phyloP scores from a whole-genome alignment of 73 alveolate genomes.

The Paramecium caudatum region DNA sequence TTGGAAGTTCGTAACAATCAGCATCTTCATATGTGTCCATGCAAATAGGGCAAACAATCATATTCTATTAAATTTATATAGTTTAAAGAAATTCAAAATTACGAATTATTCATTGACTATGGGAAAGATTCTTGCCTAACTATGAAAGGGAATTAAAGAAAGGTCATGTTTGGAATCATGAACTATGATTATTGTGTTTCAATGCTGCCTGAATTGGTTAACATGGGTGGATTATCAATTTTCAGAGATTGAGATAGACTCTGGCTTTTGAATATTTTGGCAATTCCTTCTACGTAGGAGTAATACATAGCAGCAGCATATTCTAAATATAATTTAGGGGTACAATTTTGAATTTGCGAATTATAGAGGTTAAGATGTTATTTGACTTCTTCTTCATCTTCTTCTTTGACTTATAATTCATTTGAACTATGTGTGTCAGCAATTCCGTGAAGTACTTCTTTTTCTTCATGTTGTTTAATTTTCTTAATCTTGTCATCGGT shows the following conservation, averaged over 20 bases:
- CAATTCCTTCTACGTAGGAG: background rate
- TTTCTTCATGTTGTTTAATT: no score
- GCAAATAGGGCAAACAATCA: constrained; percentile 38
- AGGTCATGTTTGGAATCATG: background rate
- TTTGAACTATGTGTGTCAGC: no score
- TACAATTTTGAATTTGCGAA: no score
- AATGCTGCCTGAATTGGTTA: background rate
- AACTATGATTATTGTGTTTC: background rate
- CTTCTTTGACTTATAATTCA: no score
- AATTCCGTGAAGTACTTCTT: no score
- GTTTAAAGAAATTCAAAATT: no score
- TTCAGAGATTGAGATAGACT: background rate
- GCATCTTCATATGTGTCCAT: background rate
- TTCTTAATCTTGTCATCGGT: background rate
- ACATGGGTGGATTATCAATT: background rate
- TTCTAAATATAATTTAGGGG: no score
- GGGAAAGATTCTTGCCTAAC: constrained; percentile 34
- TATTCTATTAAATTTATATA: background rate
- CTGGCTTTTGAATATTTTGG: background rate
- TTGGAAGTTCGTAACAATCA: background rate
- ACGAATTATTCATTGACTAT: constrained; percentile 15
- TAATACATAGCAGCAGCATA: background rate
- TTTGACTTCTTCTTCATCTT: no score
- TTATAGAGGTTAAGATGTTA: no score
- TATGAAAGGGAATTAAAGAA: background rate